Conservation (phyloP, 73 alveolate genomes). For the Paramecium primaurelia region DNA sequence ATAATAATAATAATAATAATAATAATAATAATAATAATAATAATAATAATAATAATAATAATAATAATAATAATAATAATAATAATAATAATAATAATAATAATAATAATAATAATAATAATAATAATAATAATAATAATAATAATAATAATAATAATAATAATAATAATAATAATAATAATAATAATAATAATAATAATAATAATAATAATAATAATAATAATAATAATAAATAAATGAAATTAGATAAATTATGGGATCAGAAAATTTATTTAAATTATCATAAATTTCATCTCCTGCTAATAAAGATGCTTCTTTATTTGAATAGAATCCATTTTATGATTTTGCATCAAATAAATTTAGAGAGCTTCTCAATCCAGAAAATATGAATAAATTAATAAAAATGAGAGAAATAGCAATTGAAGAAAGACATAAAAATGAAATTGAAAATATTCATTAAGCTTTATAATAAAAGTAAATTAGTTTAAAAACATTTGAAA, state of each 20-base stretch:
- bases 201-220: no score
- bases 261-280: slow-evolving; percentile 15
- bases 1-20: no score
- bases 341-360: slow-evolving; percentile 31
- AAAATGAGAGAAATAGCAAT: slow-evolving; percentile 73
- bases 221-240: neutral
- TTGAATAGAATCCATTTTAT: slow-evolving; percentile 13
- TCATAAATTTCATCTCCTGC: neutral
- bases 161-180: no score
- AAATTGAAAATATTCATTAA: slow-evolving; percentile 57
- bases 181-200: no score
- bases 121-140: no score
- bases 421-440: slow-evolving; percentile 58
- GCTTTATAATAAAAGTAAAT: slow-evolving; percentile 56
- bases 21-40: no score
- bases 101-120: no score
- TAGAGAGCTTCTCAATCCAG: slow-evolving; percentile 8
- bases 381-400: slow-evolving; percentile 55
- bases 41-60: neutral
- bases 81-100: no score
- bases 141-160: no score
- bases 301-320: neutral
- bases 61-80: neutral
- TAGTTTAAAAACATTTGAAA: slow-evolving; percentile 62
- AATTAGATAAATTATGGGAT: slow-evolving; percentile 26